These are phyloP conservation scores for Middelhovenomyces tepae DNA, from an alignment of 805 yeast genomes.

Conservation along the genomic window DNA sequence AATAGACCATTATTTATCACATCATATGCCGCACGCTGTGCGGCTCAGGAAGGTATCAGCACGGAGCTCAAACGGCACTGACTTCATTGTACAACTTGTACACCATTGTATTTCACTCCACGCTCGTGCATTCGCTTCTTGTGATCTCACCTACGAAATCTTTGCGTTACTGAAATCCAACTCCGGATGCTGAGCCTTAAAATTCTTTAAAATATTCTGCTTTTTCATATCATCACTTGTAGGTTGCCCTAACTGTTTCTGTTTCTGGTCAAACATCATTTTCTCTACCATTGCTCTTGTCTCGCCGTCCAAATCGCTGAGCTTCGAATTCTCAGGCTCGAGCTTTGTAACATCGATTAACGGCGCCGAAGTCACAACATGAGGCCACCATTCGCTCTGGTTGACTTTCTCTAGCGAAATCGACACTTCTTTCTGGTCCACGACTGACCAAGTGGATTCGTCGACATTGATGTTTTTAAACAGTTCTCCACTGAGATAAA, in stretches of 20 bases:
- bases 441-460: constrained; percentile 36
- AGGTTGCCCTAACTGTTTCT: constrained; percentile 32
- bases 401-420: constrained; percentile 31
- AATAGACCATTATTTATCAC: too few relatives aligned
- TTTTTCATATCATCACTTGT: constrained; percentile 31
- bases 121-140: too few relatives aligned
- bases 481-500: constrained; percentile 27
- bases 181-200: constrained; percentile 37
- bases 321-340: constrained; percentile 33
- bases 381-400: constrained; percentile 40
- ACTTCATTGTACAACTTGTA: too few relatives aligned
- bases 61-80: too few relatives aligned
- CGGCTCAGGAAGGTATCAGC: too few relatives aligned
- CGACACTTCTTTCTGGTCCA: constrained; percentile 30
- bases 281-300: constrained; percentile 38
- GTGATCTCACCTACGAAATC: too few relatives aligned
- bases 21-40: too few relatives aligned
- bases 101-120: too few relatives aligned
- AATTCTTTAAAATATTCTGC: constrained; percentile 28
- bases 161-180: constrained; percentile 33
- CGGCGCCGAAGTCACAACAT: constrained; percentile 33
- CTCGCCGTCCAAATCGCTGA: constrained; percentile 34
- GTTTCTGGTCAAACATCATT: constrained; percentile 40
- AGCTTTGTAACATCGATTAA: constrained; percentile 33
- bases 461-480: constrained; percentile 26